These are phyloP conservation scores for Litchi chinensis DNA, from an alignment of 345 rosid genomes.

Conservation along the genomic window DNA sequence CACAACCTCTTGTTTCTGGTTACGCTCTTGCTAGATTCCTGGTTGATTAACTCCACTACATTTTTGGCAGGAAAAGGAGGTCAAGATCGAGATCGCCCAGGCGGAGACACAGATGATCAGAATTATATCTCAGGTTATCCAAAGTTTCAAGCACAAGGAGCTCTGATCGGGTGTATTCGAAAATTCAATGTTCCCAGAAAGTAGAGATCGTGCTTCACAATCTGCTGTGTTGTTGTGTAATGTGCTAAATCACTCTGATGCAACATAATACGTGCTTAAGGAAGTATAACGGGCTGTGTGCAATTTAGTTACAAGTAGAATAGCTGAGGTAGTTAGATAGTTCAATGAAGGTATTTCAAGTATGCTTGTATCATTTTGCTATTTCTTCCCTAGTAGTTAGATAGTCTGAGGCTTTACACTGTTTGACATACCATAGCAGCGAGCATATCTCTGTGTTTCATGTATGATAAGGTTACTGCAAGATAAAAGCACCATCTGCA, in stretches of 20 bases:
- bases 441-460: neutral
- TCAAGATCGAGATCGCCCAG: slow-evolving; percentile 84
- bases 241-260: neutral
- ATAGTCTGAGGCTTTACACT: neutral
- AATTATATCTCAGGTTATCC: neutral
- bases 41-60: slow-evolving; percentile 9
- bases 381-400: neutral
- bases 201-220: neutral
- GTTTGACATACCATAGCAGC: neutral
- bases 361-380: neutral
- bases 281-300: neutral
- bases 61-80: slow-evolving; percentile 60
- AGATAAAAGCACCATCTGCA: neutral
- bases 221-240: neutral
- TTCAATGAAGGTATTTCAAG: neutral
- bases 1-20: neutral
- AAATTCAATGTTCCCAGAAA: slow-evolving; percentile 1
- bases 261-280: neutral
- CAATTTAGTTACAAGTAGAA: neutral
- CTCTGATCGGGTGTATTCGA: neutral
- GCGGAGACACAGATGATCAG: slow-evolving; percentile 50
- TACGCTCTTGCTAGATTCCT: neutral
- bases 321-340: neutral
- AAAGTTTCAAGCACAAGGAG: neutral
- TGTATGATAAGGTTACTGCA: neutral